Base-by-base conservation (phyloP, 2,329 filamentous ascomycete genomes). In the Cytospora chrysosperma region DNA sequence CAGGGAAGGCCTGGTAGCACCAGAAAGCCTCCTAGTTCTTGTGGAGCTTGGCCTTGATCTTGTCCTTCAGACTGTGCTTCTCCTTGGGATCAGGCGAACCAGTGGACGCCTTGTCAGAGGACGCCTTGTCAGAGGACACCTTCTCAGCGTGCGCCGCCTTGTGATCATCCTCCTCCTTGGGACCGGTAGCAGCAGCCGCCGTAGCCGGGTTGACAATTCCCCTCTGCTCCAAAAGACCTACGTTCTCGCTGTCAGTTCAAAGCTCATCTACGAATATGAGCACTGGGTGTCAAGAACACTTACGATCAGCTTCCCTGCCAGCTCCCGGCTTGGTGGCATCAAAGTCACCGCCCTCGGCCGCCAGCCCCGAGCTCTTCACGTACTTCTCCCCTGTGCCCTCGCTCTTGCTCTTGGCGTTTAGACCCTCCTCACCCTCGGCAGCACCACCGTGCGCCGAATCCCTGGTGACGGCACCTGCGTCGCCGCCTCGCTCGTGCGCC, bases 11-110 rank as follows among this genome's bases (percentile, higher is more conserved):
- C 26, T 47, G 59, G 32, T 52, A 56, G 54, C 63, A 62, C 50
- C 50, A 62, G 27, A 62, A 52, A n/a, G 43, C 34, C 47, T 27
- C 32, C 52, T 71, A 79, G 69, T 80, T 76, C 62, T 75, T 76
- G 75, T 89, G 87, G 64, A 90, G 75, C 79, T 90, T 90, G 62
- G 83, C 82, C 82, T 90, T 91, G 75, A 91, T 84, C 77, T 88
- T 88, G 63, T 87, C 81, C 65, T 81, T 81, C 49, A 89, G 71
- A 67, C 82, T 82, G 53, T 86, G 85, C 61, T 77, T 76, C 66
- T 74, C 71, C 50, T 71, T 70, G 52, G 61, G 61, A 56, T 72
- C 65, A 67, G 55, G 72, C 67, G 52, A 56, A 51, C 63, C 74
- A 69, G 43, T 59, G 58, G 69, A 70, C 34, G 66, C 59, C 58